Evolutionary conservation across 2,329 filamentous ascomycete genomes (phyloP).

Genomic region (Pseudocercospora pini-densiflorae): DNA sequence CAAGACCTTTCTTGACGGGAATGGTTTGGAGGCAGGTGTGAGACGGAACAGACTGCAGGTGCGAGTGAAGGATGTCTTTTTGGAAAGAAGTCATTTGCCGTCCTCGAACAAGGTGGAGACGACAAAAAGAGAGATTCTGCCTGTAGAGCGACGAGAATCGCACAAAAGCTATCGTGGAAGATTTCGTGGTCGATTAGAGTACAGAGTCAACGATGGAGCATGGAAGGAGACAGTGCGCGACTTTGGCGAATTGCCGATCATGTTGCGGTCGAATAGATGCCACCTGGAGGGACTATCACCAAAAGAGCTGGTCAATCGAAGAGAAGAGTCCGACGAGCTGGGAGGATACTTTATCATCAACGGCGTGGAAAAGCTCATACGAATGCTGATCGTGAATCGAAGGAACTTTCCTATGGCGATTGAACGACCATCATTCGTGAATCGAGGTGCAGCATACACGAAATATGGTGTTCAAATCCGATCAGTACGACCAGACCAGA

Average conservation of each 20-base stretch:
- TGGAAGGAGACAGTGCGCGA: slow-evolving; percentile 82
- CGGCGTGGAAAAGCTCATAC: slow-evolving; percentile 95
- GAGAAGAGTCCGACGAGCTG: slow-evolving; percentile 95
- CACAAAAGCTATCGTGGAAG: slow-evolving; percentile 90
- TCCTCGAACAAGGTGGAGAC: slow-evolving; percentile 79
- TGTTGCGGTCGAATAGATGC: slow-evolving; percentile 90
- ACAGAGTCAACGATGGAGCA: slow-evolving; percentile 83
- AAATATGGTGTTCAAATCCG: slow-evolving; percentile 89
- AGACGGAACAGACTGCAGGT: slow-evolving; percentile 72
- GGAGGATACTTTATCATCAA: slow-evolving; percentile 98
- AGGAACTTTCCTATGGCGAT: slow-evolving; percentile 97
- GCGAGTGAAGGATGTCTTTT: slow-evolving; percentile 76
- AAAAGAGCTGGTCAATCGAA: slow-evolving; percentile 77
- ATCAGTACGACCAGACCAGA: slow-evolving; percentile 94
- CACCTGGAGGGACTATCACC: slow-evolving; percentile 88
- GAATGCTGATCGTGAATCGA: slow-evolving; percentile 85
- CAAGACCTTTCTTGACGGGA: slow-evolving; percentile 82
- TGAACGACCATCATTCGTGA: slow-evolving; percentile 84
- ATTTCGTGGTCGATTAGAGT: slow-evolving; percentile 82
- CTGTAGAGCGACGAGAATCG: slow-evolving; percentile 91
- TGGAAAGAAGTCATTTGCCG: slow-evolving; percentile 82
- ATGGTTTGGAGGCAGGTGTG: slow-evolving; percentile 56
- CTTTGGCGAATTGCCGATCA: slow-evolving; percentile 86
- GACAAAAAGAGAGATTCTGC: slow-evolving; percentile 82
- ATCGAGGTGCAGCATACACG: slow-evolving; percentile 85